Evolutionary conservation across 2,329 filamentous ascomycete species (phyloP).

Genomic region (Fusarium sp.): DNA sequence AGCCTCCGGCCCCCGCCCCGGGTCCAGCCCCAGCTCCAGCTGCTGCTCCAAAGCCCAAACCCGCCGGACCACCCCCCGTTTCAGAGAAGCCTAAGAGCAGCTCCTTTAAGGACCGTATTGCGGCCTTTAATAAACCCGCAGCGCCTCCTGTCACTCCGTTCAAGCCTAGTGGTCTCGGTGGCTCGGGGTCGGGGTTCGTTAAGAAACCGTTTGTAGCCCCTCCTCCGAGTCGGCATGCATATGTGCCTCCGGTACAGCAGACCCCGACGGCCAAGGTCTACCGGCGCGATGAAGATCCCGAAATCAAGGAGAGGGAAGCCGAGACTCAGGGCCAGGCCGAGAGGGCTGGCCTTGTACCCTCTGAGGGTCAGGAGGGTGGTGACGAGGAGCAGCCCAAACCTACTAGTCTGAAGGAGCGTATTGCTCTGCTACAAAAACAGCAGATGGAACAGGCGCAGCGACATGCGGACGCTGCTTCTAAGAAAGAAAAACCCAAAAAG

Average conservation of each 20-base stretch:
- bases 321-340: constrained; percentile 79
- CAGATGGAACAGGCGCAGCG: constrained; percentile 90
- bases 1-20: constrained; percentile 48
- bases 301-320: constrained; percentile 75
- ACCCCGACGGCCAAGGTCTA: constrained; percentile 82
- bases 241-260: constrained; percentile 83
- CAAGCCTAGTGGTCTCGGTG: constrained; percentile 79
- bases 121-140: constrained; percentile 93
- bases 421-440: constrained; percentile 93
- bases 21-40: constrained; percentile 48
- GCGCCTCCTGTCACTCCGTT: constrained; percentile 92
- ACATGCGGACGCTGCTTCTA: constrained; percentile 82
- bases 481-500: constrained; percentile 91
- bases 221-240: constrained; percentile 93
- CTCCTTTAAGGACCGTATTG: constrained; percentile 95
- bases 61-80: constrained; percentile 75
- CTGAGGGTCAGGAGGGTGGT: constrained; percentile 64
- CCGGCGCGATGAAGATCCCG: constrained; percentile 88
- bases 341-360: constrained; percentile 73
- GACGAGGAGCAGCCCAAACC: constrained; percentile 90
- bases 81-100: constrained; percentile 81
- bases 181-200: constrained; percentile 78
- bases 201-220: constrained; percentile 98
- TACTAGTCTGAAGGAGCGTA: constrained; percentile 93
- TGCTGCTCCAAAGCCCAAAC: constrained; percentile 56